Base-by-base conservation (phyloP, 768 basidiomycete species). In the Panaeolus cyanescens region DNA sequence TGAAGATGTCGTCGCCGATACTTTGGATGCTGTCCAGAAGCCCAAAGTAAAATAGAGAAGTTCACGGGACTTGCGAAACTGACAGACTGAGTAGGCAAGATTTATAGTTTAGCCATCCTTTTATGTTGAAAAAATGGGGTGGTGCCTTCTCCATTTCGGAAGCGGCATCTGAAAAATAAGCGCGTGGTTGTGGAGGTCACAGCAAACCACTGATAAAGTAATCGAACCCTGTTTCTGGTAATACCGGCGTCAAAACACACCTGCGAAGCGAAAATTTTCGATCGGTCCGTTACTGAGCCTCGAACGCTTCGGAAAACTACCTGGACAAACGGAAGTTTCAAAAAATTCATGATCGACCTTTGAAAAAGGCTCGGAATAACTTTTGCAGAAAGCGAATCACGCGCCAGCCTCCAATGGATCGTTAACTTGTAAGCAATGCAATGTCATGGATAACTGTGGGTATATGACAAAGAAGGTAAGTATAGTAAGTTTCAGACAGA, bases 111-210 rank as follows among this genome's bases (percentile, higher is more conserved):
- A 1, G 22, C 25, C 25, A 28, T 20, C 45, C 25, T 50, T 28
- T 50, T 50, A 50, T 50, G 12, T 15, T 15, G 45, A 50, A 50
- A n/a, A 50, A 50, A 50, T 50, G 45, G 45, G 45, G 45, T 50
- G 45, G 25, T 10, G 45, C 7, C 19, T 22, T 50, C 25, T 50
- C 25, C 45, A 50, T 50, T 50, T 50, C 25, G 45, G 25, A 50
- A 28, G 45, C 45, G 45, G 45, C 25, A 50, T 4, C 4, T 50
- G 22, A 22, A 39, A 39, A 42, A 42, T 50, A 50, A 50, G 45
- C 45, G 45, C 45, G 45, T 50, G 45, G 45, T 25, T 28, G 40
- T 50, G 45, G 45, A 25, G 45, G 10, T 25, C 22, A 12, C 22
- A 25, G 45, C 45, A 28, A 28, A 50, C 45, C 25, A 25, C 45